phyloP scores from a whole-genome alignment of 768 basidiomycete genomes.

The Auricularia sp. region DNA sequence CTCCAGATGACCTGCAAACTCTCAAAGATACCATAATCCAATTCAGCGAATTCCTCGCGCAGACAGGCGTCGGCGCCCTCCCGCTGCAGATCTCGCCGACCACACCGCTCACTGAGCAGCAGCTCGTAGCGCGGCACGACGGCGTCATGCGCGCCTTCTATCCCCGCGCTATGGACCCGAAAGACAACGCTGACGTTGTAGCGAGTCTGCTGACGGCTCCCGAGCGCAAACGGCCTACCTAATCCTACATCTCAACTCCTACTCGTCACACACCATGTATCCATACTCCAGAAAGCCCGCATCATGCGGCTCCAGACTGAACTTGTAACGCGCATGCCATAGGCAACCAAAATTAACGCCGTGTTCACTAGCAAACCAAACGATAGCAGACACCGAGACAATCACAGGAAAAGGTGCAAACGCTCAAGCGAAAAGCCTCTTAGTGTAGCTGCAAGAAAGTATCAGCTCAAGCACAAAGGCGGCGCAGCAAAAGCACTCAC shows the following conservation, averaged over 20 bases:
- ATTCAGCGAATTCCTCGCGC: neutral
- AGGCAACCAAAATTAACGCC: too few species aligned
- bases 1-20: neutral
- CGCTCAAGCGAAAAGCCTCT: conserved; percentile 39
- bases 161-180: neutral
- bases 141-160: neutral
- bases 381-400: too few species aligned
- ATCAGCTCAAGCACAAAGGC: neutral
- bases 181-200: neutral
- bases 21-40: neutral
- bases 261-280: too few species aligned
- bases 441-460: conserved; percentile 37
- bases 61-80: neutral
- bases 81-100: neutral
- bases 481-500: conserved; percentile 36
- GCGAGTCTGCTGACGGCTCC: neutral
- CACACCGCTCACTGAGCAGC: neutral
- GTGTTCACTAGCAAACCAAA: too few species aligned
- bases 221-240: neutral
- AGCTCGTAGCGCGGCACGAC: neutral
- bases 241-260: too few species aligned
- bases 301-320: too few species aligned
- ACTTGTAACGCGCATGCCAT: too few species aligned
- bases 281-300: too few species aligned
- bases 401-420: too few species aligned